Percentiles rank a stretch among this genome's conserved stretches.
Conservation (phyloP, 2,329 filamentous ascomycete genomes). For the Didymellaceae sp. region DNA sequence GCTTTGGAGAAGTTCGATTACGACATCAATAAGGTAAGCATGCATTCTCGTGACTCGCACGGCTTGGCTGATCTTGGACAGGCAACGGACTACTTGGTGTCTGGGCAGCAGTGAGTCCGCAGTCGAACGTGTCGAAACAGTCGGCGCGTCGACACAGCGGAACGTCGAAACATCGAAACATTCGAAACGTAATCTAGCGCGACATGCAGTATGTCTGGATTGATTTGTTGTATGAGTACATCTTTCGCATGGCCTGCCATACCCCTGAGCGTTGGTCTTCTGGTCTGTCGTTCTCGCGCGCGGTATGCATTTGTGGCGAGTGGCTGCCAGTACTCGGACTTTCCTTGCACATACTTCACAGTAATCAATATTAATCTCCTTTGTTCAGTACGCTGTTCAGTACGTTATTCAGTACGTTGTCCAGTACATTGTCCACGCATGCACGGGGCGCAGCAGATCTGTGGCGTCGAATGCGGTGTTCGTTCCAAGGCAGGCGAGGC, state of each 20-base stretch:
- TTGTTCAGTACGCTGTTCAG: no score
- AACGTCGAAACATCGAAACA: no score
- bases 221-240: slow-evolving; percentile 43
- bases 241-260: slow-evolving; percentile 37
- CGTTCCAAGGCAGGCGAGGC: slow-evolving; percentile 9
- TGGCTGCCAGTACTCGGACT: slow-evolving; percentile 20
- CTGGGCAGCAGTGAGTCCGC: slow-evolving; percentile 16
- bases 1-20: slow-evolving; percentile 96
- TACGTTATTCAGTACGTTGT: no score
- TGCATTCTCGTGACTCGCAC: background rate
- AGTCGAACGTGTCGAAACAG: no score
- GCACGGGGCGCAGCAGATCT: slow-evolving; percentile 2
- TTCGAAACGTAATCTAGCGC: slow-evolving; percentile 17
- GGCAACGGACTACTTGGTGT: slow-evolving; percentile 47
- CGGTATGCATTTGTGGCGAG: slow-evolving; percentile 22
- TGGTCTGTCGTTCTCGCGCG: slow-evolving; percentile 15
- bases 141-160: no score
- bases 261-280: slow-evolving; percentile 32
- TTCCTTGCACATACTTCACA: slow-evolving; percentile 35
- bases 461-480: slow-evolving; percentile 6
- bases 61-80: slow-evolving; percentile 30
- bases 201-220: slow-evolving; percentile 13
- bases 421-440: background rate
- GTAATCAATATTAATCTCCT: slow-evolving; percentile 22
- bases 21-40: slow-evolving; percentile 83